phyloP scores from a whole-genome alignment of 2,329 filamentous ascomycete species.

The Aspergillus clavatus region DNA sequence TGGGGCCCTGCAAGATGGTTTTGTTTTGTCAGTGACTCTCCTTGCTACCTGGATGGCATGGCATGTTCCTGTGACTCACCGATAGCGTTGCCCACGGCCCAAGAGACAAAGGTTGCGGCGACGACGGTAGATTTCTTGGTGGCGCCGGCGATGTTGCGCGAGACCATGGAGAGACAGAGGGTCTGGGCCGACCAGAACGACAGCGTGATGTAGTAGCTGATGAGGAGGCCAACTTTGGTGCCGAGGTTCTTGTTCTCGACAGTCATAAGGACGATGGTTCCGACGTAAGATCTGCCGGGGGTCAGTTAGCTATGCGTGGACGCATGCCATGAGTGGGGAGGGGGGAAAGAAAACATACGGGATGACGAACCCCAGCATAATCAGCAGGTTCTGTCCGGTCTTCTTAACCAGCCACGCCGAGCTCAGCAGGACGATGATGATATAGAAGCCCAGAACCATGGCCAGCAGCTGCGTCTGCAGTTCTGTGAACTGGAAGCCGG shows the following conservation, averaged over 20 bases:
- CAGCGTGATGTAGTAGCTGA: constrained; percentile 70
- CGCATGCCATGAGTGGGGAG: neutral
- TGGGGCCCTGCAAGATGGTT: too few species aligned
- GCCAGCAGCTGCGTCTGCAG: constrained; percentile 68
- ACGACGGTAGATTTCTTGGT: constrained; percentile 68
- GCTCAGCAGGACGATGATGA: constrained; percentile 63
- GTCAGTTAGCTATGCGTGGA: neutral
- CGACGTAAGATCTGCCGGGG: constrained; percentile 56
- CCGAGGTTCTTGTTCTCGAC: constrained; percentile 54
- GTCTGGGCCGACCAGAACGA: constrained; percentile 74
- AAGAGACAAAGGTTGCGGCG: constrained; percentile 65
- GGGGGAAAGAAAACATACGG: constrained; percentile 47
- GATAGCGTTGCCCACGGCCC: constrained; percentile 64
- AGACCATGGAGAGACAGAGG: constrained; percentile 61
- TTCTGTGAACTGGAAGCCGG: constrained; percentile 59
- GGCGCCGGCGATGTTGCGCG: constrained; percentile 65
- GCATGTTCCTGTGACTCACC: too few species aligned
- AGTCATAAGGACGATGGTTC: constrained; percentile 68
- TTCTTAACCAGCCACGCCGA: constrained; percentile 66
- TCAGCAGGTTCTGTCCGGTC: constrained; percentile 62
- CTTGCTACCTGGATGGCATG: too few species aligned
- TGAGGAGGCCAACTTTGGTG: constrained; percentile 62
- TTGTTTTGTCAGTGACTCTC: too few species aligned
- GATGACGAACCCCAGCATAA: constrained; percentile 62
- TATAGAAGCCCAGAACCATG: constrained; percentile 68